A percentile compares a stretch with the other conserved stretches of the same genome.
phyloP scores from a whole-genome alignment of 2,329 filamentous ascomycete genomes.

The Xylariaceae sp. region DNA sequence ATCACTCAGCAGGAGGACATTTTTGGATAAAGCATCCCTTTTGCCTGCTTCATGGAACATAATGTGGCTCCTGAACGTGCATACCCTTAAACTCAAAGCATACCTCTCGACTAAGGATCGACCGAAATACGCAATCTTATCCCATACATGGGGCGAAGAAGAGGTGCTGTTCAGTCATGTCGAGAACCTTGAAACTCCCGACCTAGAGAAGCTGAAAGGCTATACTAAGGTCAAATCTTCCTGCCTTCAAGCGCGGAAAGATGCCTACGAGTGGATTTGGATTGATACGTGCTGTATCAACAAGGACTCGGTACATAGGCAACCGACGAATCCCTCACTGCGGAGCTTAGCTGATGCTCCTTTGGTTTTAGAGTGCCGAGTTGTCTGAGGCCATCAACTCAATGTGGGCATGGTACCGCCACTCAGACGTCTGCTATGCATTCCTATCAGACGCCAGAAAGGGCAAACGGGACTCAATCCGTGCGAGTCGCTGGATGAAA shows the following conservation, averaged over 20 bases:
- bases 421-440: constrained; percentile 6
- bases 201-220: constrained; percentile 4
- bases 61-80: constrained; percentile 8
- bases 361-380: constrained; percentile 6
- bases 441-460: constrained; percentile 5
- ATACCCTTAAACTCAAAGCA: constrained; percentile 3
- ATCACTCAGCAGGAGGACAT: too few species aligned
- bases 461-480: background rate
- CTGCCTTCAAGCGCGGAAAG: background rate
- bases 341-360: too few species aligned
- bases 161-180: constrained; percentile 8
- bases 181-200: background rate
- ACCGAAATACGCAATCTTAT: constrained; percentile 9
- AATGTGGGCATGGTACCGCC: constrained; percentile 7
- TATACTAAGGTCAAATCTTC: background rate
- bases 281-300: constrained; percentile 13
- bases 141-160: constrained; percentile 10
- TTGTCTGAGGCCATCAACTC: constrained; percentile 5
- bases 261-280: constrained; percentile 7
- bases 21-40: background rate
- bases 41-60: background rate
- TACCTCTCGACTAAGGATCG: background rate
- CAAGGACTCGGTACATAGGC: too few species aligned
- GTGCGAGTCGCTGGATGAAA: constrained; percentile 5
- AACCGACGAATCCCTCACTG: too few species aligned